Evolutionary conservation across 2,329 filamentous ascomycete species (phyloP).

Genomic region (Hypomyces rosellus): DNA sequence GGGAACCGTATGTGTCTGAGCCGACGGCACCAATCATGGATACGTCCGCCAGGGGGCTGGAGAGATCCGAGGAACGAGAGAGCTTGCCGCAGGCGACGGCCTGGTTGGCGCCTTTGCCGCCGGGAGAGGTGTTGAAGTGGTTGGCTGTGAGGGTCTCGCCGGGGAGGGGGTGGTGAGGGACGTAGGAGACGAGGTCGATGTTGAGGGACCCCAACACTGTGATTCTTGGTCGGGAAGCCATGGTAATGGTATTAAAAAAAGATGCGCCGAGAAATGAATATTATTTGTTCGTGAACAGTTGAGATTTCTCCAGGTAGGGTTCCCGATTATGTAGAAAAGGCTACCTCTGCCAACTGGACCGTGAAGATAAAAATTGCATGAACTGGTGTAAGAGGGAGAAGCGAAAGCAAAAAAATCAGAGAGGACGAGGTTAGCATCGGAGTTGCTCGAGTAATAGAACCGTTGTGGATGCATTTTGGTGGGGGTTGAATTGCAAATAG

Average conservation of each 20-base stretch:
- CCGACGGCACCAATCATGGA: constrained; percentile 72
- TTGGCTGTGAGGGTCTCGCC: constrained; percentile 83
- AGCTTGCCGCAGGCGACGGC: constrained; percentile 82
- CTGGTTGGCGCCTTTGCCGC: constrained; percentile 95
- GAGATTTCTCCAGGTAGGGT: no score
- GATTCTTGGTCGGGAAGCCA: constrained; percentile 45
- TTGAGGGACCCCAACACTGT: constrained; percentile 90
- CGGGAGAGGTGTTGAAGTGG: constrained; percentile 72
- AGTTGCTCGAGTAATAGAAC: background rate
- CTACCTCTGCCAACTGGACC: no score
- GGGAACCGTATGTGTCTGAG: constrained; percentile 56
- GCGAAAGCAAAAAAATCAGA: background rate
- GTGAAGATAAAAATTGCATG: no score
- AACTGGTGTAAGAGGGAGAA: background rate
- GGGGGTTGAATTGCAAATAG: constrained; percentile 6
- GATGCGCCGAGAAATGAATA: background rate
- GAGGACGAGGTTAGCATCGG: background rate
- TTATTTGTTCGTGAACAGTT: background rate
- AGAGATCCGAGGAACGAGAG: constrained; percentile 46
- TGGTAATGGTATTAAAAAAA: constrained; percentile 7
- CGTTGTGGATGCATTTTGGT: background rate
- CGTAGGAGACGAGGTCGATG: constrained; percentile 85
- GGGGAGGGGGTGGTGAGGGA: constrained; percentile 71
- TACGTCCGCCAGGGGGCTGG: constrained; percentile 38
- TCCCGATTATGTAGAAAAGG: no score